Evolutionary conservation across 2,329 filamentous ascomycete genomes (phyloP), one percentile per base, ranked within the genome.

Genomic region (Ophiostoma tasmaniense): DNA sequence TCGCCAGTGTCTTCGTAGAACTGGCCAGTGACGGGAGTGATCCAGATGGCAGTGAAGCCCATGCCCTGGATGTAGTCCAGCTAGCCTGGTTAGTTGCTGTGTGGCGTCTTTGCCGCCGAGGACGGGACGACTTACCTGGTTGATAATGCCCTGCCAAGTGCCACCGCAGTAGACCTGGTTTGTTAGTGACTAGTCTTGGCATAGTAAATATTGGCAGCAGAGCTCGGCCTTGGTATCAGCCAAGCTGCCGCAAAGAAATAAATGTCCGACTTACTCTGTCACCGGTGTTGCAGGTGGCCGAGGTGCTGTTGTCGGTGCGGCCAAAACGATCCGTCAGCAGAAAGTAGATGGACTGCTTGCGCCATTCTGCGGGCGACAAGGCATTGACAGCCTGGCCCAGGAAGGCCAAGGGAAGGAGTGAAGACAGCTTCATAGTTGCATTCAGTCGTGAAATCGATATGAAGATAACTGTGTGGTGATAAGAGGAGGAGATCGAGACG

Each of bases 11-110:
- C 73, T 69, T 74, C 78, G 70, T 73, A 80, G 67, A 74, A 80
- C 75, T 74, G 77, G 71, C 76, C 74, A 64, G 85, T 81, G n/a
- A 87, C 79, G 0, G 85, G 85, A 1, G 84, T 86, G 71, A 87
- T 86, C 83, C 84, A 84, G 66, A 86, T 78, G 55, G 85, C 85
- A 68, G 83, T 83, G 71, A 87, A 87, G 30, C 85, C 85, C 82
- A 87, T 85, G 66, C 81, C 81, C 73, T 85, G 80, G 75, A 89
- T 88, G 75, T 89, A 89, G 75, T 88, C 86, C 55, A 89, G 81
- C 71, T 72, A 50, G 1, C 17, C 17, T 42, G 17, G n/a, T n/a
- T 42, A 14, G 39, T 14, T 14, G 39, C 39, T 42, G 14, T 42
- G 11, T 42, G 39, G 39, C 39, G 39, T 17, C 39, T 42, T 39